Evolutionary conservation across 2,329 filamentous ascomycete species (phyloP).

Genomic region (Cladosporium sp.): DNA sequence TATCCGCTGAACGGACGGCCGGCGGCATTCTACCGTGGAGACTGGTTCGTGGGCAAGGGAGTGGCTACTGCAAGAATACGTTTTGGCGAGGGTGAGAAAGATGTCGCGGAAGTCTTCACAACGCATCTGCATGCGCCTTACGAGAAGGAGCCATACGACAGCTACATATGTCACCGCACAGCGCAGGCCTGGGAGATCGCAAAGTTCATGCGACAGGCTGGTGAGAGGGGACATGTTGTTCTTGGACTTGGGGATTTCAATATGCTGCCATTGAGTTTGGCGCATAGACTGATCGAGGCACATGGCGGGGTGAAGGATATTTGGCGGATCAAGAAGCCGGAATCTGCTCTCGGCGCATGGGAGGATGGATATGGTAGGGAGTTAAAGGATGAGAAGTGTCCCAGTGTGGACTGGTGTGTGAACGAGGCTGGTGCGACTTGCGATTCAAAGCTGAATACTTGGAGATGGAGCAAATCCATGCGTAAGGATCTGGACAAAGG

Average conservation of each 20-base stretch:
- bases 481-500: slow-evolving; percentile 64
- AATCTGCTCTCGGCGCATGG: slow-evolving; percentile 73
- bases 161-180: slow-evolving; percentile 83
- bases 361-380: slow-evolving; percentile 48
- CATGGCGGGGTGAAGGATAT: slow-evolving; percentile 74
- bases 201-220: slow-evolving; percentile 78
- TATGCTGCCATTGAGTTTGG: slow-evolving; percentile 82
- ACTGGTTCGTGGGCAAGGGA: slow-evolving; percentile 96
- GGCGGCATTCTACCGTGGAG: slow-evolving; percentile 87
- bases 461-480: slow-evolving; percentile 75
- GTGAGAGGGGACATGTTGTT: slow-evolving; percentile 75
- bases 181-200: slow-evolving; percentile 94
- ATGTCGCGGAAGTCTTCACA: slow-evolving; percentile 83
- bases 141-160: slow-evolving; percentile 71
- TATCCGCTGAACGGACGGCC: slow-evolving; percentile 93
- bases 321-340: slow-evolving; percentile 79
- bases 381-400: slow-evolving; percentile 63
- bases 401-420: slow-evolving; percentile 74
- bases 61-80: slow-evolving; percentile 78
- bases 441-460: slow-evolving; percentile 82
- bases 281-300: slow-evolving; percentile 74
- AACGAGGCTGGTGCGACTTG: slow-evolving; percentile 79
- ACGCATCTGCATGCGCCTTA: slow-evolving; percentile 86
- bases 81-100: slow-evolving; percentile 57
- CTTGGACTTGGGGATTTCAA: slow-evolving; percentile 92